Evolutionary conservation across 768 basidiomycete genomes (phyloP), one percentile per base, ranked within the genome.

Genomic region (Russula griseocarnosa): DNA sequence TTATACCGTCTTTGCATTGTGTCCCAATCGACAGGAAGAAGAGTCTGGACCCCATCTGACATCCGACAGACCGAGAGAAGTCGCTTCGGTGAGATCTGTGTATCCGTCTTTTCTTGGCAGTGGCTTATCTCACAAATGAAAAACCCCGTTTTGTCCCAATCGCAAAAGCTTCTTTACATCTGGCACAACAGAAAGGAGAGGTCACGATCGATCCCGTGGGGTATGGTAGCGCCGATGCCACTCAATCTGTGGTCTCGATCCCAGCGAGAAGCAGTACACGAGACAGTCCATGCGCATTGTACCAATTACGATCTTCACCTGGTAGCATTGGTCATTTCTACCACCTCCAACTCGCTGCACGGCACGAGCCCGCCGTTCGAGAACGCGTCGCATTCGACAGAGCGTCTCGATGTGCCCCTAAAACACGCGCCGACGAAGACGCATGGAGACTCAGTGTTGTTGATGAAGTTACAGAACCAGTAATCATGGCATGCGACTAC

Each of bases 111-210:
- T 24, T 52, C 62, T 34, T 46, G 32, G 54, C 55, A 53, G 2
- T n/a, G 36, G 28, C 51, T 59, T 36, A 59, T 61, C 65, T 50
- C 32, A n/a, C n/a, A n/a, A n/a, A n/a, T n/a, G n/a, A n/a, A n/a
- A 38, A 40, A 52, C 50, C 3, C 36, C 16, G 42, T 51, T 24
- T 24, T 22, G 1, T 0, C 22, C 20, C n/a, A n/a, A n/a, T n/a
- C n/a, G n/a, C n/a, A 4, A 34, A 62, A 74, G 74, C 71, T 75
- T 50, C 71, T 74, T 13, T 74, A 74, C 63, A 69, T 67, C 26
- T 75, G 74, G 74, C 74, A 75, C 62, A 70, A 70, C 59, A 67
- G 67, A 63, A 75, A 73, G 47, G 72, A 73, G 62, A 66, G 69
- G 56, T 71, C 71, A 18, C 66, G 71, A 49, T 63, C 67, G 42